These are phyloP conservation scores for Wickerhamomyces bovis DNA, from an alignment of 805 yeast species.

Conservation along the genomic window DNA sequence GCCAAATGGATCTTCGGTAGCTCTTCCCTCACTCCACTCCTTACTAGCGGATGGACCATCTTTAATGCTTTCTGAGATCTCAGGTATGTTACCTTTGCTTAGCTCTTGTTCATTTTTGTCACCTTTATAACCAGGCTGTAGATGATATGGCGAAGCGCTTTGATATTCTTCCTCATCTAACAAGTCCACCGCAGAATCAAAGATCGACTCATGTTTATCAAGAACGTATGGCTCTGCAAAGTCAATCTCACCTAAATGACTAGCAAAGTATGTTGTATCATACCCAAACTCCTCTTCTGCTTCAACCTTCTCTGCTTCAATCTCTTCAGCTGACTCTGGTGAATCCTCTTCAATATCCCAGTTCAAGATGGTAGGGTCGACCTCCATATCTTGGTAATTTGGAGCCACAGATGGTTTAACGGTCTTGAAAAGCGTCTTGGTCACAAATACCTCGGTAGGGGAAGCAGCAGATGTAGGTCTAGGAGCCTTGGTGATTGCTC, in stretches of 20 bases:
- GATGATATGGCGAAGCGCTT: conserved; percentile 5
- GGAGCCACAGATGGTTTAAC: not conserved
- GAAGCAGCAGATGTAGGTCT: not conserved
- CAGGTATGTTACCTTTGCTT: not conserved
- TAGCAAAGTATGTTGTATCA: conserved; percentile 8
- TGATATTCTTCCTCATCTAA: not conserved
- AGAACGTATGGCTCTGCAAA: not conserved
- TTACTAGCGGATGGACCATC: not conserved
- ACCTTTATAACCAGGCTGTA: conserved; percentile 2
- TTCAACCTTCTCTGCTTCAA: not conserved
- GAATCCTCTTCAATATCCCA: not conserved
- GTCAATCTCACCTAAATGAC: not conserved
- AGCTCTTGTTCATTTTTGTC: conserved; percentile 1
- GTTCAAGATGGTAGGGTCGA: not conserved
- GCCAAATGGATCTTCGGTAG: not conserved
- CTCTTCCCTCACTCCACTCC: not conserved
- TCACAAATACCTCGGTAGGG: not conserved
- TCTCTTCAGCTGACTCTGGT: too few species aligned
- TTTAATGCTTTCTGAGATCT: not conserved
- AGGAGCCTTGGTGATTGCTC: conserved; percentile 9
- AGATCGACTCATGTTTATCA: not conserved
- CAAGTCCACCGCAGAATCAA: not conserved
- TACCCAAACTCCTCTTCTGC: conserved; percentile 4
- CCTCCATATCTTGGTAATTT: not conserved
- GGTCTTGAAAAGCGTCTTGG: not conserved